These are phyloP conservation scores for Streptanthus diversifolius DNA, from an alignment of 345 rosid genomes.

Conservation along the genomic window DNA sequence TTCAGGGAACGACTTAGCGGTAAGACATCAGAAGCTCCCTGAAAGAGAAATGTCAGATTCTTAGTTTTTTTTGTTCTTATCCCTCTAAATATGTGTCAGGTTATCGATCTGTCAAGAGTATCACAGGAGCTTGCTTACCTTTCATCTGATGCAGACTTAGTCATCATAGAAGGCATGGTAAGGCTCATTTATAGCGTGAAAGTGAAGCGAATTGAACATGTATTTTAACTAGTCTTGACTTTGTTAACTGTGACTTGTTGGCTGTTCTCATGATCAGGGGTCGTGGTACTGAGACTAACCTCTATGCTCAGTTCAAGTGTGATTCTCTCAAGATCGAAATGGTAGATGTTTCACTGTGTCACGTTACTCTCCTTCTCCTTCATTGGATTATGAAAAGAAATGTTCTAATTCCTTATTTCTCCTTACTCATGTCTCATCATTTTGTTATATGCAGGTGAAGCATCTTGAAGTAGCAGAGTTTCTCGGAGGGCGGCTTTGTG, in stretches of 20 bases:
- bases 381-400: neutral
- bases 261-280: conserved; percentile 53
- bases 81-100: conserved; percentile 44
- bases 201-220: neutral
- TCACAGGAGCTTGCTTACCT: conserved; percentile 80
- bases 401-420: neutral
- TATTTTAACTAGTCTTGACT: neutral
- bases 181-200: conserved; percentile 15
- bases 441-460: conserved; percentile 64
- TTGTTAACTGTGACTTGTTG: neutral
- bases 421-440: neutral
- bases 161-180: conserved; percentile 98
- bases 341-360: no score
- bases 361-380: neutral
- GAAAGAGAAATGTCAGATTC: neutral
- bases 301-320: conserved; percentile 88
- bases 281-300: conserved; percentile 96
- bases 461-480: conserved; percentile 93
- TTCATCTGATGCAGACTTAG: conserved; percentile 82
- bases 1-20: conserved; percentile 97
- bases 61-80: neutral
- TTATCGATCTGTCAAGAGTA: conserved; percentile 86
- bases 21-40: conserved; percentile 35
- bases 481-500: conserved; percentile 92
- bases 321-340: conserved; percentile 96